Evolutionary conservation across 495 filamentous ascomycete genomes (phyloP).

Genomic region (Daldinia childiae): DNA sequence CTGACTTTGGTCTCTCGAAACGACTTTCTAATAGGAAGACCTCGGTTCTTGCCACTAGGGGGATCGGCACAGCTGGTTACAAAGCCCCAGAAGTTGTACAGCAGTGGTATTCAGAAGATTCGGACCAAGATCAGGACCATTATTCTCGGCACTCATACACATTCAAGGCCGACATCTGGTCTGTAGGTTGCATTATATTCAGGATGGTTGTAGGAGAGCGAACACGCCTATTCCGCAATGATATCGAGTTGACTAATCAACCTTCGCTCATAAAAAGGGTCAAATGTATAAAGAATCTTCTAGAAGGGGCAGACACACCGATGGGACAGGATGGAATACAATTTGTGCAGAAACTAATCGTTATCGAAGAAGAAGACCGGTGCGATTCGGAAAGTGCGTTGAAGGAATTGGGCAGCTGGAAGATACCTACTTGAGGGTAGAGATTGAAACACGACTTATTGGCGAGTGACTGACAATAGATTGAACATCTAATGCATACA

Average conservation of each 20-base stretch:
- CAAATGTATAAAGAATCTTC: too few species aligned
- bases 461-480: too few species aligned
- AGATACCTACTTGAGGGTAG: too few species aligned
- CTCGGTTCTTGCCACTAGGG: background rate
- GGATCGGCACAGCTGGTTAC: background rate
- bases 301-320: too few species aligned
- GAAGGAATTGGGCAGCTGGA: too few species aligned
- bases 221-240: background rate
- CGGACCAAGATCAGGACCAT: background rate
- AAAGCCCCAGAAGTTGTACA: slow-evolving; percentile 4
- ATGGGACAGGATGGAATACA: too few species aligned
- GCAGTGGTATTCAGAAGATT: background rate
- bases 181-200: background rate
- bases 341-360: too few species aligned
- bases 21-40: background rate
- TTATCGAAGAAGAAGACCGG: too few species aligned
- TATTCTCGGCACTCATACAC: background rate
- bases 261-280: too few species aligned
- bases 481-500: too few species aligned
- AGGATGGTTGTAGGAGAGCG: background rate
- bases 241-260: background rate
- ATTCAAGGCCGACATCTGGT: slow-evolving; percentile 4
- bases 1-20: slow-evolving; percentile 4
- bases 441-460: too few species aligned
- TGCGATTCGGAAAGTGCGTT: too few species aligned